These are phyloP conservation scores for Xylaria sp. DNA, from an alignment of 2,329 filamentous ascomycete genomes.

Conservation along the genomic window DNA sequence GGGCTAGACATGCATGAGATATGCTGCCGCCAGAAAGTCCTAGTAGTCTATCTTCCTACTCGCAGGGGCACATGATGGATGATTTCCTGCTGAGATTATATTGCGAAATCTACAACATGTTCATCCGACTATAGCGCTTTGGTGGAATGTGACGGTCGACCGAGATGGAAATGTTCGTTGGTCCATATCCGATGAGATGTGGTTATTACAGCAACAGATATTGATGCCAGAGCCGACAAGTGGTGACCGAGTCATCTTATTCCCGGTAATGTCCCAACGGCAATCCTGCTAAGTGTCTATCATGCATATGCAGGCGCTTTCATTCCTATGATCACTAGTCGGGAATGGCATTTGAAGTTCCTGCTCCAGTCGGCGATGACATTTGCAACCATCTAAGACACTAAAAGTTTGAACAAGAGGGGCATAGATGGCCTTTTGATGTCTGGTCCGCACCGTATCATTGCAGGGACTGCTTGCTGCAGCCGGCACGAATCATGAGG, in stretches of 20 bases:
- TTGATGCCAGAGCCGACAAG: conserved; percentile 3
- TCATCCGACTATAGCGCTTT: background rate
- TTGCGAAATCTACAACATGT: background rate
- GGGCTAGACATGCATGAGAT: background rate
- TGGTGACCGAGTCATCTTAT: background rate
- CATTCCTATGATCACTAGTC: background rate
- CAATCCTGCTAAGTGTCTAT: background rate
- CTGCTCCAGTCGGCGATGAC: background rate
- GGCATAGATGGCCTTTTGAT: conserved; percentile 5
- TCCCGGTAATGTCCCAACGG: background rate
- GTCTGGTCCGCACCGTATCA: conserved; percentile 16
- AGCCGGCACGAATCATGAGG: conserved; percentile 36
- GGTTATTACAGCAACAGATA: background rate
- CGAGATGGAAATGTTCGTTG: background rate
- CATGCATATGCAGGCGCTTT: background rate
- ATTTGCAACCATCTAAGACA: conserved; percentile 1
- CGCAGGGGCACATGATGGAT: background rate
- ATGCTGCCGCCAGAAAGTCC: background rate
- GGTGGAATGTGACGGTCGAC: background rate
- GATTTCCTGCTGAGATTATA: background rate
- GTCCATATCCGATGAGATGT: background rate
- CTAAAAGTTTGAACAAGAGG: conserved; percentile 1
- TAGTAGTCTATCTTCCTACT: background rate
- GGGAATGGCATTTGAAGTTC: background rate
- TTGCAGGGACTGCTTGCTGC: conserved; percentile 21